Conservation (phyloP, 345 rosid genomes). For the Angophora floribunda region DNA sequence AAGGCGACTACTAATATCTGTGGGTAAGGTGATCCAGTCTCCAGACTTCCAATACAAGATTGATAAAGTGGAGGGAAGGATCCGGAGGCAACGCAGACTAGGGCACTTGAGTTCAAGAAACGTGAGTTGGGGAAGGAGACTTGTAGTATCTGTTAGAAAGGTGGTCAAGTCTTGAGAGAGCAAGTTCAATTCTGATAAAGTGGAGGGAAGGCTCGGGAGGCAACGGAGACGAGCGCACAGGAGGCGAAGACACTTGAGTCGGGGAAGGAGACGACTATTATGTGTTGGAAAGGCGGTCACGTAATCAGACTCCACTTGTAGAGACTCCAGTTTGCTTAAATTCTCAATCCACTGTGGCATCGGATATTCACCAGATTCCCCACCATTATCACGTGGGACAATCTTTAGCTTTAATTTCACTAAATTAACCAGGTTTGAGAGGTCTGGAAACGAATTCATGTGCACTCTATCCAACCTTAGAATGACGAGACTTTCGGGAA, state of each 20-base stretch:
- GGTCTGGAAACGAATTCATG: not conserved
- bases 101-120: not conserved
- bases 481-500: not conserved
- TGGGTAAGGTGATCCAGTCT: not conserved
- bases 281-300: not conserved
- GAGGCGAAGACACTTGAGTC: accelerated
- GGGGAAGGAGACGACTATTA: not conserved
- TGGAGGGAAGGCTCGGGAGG: too few species aligned
- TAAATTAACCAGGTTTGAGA: not conserved
- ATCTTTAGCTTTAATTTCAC: accelerated
- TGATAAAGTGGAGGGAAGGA: not conserved
- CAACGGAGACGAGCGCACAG: not conserved
- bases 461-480: accelerated
- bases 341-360: not conserved
- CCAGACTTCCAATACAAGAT: accelerated
- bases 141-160: not conserved
- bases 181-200: accelerated
- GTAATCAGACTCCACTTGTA: accelerated
- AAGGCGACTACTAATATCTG: not conserved
- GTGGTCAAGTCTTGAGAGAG: accelerated
- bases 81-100: not conserved
- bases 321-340: not conserved
- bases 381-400: accelerated
- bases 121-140: not conserved
- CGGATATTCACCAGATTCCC: not conserved